A percentile compares a stretch with the other conserved stretches of the same genome.
Evolutionary conservation across 163 green algal species (phyloP).

Genomic region (Volvox carteri): DNA sequence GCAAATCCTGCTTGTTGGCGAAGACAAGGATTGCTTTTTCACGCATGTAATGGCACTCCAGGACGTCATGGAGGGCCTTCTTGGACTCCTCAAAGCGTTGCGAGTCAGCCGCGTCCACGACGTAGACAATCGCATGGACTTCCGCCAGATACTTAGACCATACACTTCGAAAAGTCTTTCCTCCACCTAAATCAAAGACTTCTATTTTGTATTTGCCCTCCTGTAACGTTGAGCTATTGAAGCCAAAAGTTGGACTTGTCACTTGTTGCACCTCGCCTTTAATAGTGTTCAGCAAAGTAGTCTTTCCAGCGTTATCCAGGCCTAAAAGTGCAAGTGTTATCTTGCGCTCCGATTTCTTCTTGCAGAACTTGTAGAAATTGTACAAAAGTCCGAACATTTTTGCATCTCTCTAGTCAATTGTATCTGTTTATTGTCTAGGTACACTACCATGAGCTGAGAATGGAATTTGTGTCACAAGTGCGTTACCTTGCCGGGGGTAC

Average conservation of each 20-base stretch:
- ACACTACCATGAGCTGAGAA: too few relatives aligned
- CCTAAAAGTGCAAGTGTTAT: slow-evolving; percentile 72
- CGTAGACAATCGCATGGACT: slow-evolving; percentile 77
- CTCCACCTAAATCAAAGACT: slow-evolving; percentile 76
- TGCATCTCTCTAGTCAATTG: not conserved
- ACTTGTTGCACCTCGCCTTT: slow-evolving; percentile 62
- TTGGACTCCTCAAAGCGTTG: slow-evolving; percentile 70
- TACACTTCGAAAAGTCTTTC: slow-evolving; percentile 70
- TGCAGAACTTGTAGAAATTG: slow-evolving; percentile 65
- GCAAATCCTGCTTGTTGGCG: slow-evolving; percentile 84
- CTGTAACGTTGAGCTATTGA: slow-evolving; percentile 59
- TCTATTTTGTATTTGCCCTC: slow-evolving; percentile 64
- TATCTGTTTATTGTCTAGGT: too few relatives aligned
- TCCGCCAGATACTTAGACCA: slow-evolving; percentile 76
- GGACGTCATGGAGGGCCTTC: slow-evolving; percentile 61
- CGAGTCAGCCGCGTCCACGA: slow-evolving; percentile 76
- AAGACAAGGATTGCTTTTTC: slow-evolving; percentile 78
- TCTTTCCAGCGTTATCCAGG: slow-evolving; percentile 80
- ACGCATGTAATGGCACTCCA: slow-evolving; percentile 61
- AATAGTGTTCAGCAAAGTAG: slow-evolving; percentile 71
- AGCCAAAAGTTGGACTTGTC: slow-evolving; percentile 67
- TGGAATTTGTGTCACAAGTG: too few relatives aligned
- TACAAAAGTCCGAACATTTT: slow-evolving; percentile 61
- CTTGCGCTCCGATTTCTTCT: slow-evolving; percentile 58
- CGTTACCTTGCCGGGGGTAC: too few relatives aligned